Base-by-base conservation (phyloP, 305 asterid species). In the Rubia peregrina region DNA sequence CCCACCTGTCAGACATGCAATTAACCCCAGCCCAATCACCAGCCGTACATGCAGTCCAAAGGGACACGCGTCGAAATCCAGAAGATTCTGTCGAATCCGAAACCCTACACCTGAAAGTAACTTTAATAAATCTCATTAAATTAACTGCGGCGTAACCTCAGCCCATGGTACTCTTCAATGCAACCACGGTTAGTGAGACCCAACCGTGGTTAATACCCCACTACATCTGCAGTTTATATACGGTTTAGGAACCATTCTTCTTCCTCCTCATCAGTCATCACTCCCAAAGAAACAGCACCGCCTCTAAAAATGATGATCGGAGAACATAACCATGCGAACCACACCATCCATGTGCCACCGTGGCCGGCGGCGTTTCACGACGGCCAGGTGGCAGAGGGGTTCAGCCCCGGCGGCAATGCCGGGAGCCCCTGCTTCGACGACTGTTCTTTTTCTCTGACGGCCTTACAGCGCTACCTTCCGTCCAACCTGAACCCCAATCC, bases 151-250 rank as follows among this genome's bases (percentile, higher is more conserved):
- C 69, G 9, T 42, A 64, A 0, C 33, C 33, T 30, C 33, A 30
- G 33, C 33, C 33, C 21, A 48, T 51, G 22, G 69, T 46, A 17
- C 46, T 78, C 36, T 48, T 75, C 48, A 46, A 83, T 75, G 77
- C 66, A 75, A 81, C 86, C 77, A 74, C 8, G 65, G 87, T 83
- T 43, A 78, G 1, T 2, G 1, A 0, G 0, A 40, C 26, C n/a
- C 1, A 76, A 84, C 92, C 85, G 59, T 65, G 80, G 88, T 85
- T 77, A 49, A 69, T 17, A 67, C 74, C 86, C 82, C 86, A 80
- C 80, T 77, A 55, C 78, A 63, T 68, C 63, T 65, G 65, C 79
- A 84, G 88, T 87, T 89, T 91, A 89, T 87, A 89, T 81, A 85
- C 76, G 9, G 78, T 72, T 83, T 57, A 13, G 14, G 42, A 71